A percentile compares a stretch with the other conserved stretches of the same genome.
phyloP scores from a whole-genome alignment of 768 basidiomycete genomes.

The Russula lepida region DNA sequence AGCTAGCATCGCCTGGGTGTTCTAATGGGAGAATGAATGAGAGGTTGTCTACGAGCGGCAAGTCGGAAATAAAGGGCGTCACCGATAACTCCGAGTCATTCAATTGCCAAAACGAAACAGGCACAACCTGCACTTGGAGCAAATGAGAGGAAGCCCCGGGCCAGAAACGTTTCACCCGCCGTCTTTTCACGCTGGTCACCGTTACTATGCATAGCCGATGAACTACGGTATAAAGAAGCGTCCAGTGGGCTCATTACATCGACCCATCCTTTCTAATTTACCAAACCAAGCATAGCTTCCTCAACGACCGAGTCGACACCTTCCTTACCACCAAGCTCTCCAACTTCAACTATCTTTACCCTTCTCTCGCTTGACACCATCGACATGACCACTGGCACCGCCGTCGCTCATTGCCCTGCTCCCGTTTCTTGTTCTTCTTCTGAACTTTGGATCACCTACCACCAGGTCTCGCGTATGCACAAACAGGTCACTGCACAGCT shows the following conservation, averaged over 20 bases:
- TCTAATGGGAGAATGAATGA: too few relatives aligned
- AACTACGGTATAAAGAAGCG: not conserved
- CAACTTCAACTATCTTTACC: not conserved
- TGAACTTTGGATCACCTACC: constrained; percentile 44
- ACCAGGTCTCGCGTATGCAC: constrained; percentile 37
- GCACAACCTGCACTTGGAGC: too few relatives aligned
- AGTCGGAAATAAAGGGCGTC: too few relatives aligned
- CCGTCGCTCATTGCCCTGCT: not conserved
- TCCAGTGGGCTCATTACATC: too few relatives aligned
- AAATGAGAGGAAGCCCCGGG: too few relatives aligned
- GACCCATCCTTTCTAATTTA: too few relatives aligned
- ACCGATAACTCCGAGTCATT: too few relatives aligned
- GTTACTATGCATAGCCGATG: not conserved
- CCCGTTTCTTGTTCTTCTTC: not conserved
- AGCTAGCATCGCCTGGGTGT: too few relatives aligned
- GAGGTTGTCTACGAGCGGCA: too few relatives aligned
- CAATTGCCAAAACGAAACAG: too few relatives aligned
- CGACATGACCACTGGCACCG: not conserved
- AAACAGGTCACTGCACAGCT: constrained; percentile 39
- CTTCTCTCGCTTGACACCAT: not conserved
- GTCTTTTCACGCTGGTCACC: not conserved
- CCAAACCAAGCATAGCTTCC: not conserved
- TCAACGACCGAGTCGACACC: not conserved
- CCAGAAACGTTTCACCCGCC: not conserved
- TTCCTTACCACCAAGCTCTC: not conserved